phyloP scores from a whole-genome alignment of 192 early-diverging fungal genomes.

The Backusella luteola region DNA sequence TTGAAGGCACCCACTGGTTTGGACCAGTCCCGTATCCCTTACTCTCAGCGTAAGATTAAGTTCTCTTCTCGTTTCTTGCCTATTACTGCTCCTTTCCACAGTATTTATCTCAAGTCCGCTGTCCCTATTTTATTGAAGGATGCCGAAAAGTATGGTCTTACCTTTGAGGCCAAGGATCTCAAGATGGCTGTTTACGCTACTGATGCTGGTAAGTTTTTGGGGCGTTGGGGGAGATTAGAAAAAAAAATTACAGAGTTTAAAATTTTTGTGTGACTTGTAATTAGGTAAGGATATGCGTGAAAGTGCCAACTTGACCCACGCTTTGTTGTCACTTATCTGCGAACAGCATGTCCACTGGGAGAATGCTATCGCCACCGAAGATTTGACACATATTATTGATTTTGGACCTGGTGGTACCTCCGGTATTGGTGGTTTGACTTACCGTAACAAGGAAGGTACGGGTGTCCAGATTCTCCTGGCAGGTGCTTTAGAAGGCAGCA shows the following conservation, averaged over 20 bases:
- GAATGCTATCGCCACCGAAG: slow-evolving; percentile 52
- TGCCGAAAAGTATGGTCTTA: slow-evolving; percentile 61
- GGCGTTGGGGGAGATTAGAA: slow-evolving; percentile 15
- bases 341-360: slow-evolving; percentile 75
- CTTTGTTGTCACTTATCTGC: slow-evolving; percentile 73
- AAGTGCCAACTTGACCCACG: slow-evolving; percentile 54
- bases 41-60: slow-evolving; percentile 86
- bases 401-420: slow-evolving; percentile 88
- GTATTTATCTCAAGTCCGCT: slow-evolving; percentile 69
- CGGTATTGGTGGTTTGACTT: slow-evolving; percentile 81
- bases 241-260: slow-evolving; percentile 10
- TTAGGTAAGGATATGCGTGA: slow-evolving; percentile 66
- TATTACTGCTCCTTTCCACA: slow-evolving; percentile 91
- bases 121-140: slow-evolving; percentile 65
- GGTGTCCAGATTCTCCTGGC: slow-evolving; percentile 73
- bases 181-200: slow-evolving; percentile 78
- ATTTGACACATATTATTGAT: slow-evolving; percentile 87
- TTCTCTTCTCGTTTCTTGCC: slow-evolving; percentile 92
- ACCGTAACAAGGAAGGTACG: slow-evolving; percentile 85
- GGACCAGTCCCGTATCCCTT: slow-evolving; percentile 88
- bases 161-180: slow-evolving; percentile 63
- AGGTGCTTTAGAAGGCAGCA: slow-evolving; percentile 62
- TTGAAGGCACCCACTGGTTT: slow-evolving; percentile 82
- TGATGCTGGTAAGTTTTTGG: slow-evolving; percentile 59
- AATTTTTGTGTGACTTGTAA: slow-evolving; percentile 11